A percentile compares a stretch with the other conserved stretches of the same genome.
phyloP scores from a whole-genome alignment of 2,329 filamentous ascomycete genomes.

The Penicillium sp. region DNA sequence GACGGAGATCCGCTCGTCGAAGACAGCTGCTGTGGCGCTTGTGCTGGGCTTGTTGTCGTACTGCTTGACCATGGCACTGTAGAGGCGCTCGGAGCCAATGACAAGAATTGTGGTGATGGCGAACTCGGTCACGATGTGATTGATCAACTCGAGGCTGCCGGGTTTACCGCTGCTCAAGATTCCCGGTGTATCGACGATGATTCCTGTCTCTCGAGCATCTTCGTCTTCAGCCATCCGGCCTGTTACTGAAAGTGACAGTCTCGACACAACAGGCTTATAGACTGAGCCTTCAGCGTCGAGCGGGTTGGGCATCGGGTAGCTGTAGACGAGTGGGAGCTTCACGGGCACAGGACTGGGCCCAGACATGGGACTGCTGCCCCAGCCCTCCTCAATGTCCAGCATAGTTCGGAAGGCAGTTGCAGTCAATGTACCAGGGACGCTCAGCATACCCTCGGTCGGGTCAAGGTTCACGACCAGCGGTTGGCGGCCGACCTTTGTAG shows the following conservation, averaged over 20 bases:
- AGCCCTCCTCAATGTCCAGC: slow-evolving; percentile 82
- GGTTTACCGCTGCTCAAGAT: slow-evolving; percentile 60
- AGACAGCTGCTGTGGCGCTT: slow-evolving; percentile 42
- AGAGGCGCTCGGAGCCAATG: slow-evolving; percentile 71
- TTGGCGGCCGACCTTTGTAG: slow-evolving; percentile 66
- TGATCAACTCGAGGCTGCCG: slow-evolving; percentile 68
- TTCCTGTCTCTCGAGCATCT: slow-evolving; percentile 65
- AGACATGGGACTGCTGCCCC: slow-evolving; percentile 85
- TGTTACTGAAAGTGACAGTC: slow-evolving; percentile 72
- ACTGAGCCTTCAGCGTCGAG: slow-evolving; percentile 64
- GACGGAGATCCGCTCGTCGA: slow-evolving; percentile 66
- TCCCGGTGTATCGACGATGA: slow-evolving; percentile 80
- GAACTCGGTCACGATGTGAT: slow-evolving; percentile 70
- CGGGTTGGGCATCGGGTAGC: slow-evolving; percentile 70
- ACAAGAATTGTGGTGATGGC: slow-evolving; percentile 76
- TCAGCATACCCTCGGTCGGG: slow-evolving; percentile 72
- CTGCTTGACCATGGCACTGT: slow-evolving; percentile 67
- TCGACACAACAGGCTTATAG: slow-evolving; percentile 69
- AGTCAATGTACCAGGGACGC: slow-evolving; percentile 74
- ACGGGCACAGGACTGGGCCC: slow-evolving; percentile 84
- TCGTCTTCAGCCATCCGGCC: slow-evolving; percentile 72
- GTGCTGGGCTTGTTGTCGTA: slow-evolving; percentile 54
- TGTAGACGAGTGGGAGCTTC: slow-evolving; percentile 87
- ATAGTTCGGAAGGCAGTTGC: slow-evolving; percentile 82
- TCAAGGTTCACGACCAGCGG: slow-evolving; percentile 82